Base-by-base conservation (phyloP, 768 basidiomycete species). In the Termitomyces sp. region DNA sequence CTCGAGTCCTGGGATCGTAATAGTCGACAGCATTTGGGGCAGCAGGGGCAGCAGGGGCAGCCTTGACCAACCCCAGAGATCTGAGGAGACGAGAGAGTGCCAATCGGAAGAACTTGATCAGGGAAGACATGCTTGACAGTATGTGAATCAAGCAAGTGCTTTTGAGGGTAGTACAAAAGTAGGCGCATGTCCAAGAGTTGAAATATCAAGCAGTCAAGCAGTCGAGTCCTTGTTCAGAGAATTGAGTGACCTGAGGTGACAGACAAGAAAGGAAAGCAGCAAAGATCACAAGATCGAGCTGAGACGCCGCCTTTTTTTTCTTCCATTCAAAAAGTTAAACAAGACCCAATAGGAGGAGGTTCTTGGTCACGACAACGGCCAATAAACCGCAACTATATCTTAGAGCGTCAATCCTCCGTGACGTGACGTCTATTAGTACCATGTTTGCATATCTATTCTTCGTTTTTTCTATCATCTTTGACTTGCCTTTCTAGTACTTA, bases 1-100 rank as follows among this genome's bases (percentile, higher is more conserved):
- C 67, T 5, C 13, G 39, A 9, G 12, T 24, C 36, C 60, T 62
- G 24, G 69, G 69, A 52, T 68, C 62, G 42, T 65, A 64, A 51
- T 63, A 67, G 26, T 66, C 63, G 9, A 68, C 60, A 30, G 40
- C 54, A 22, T 40, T 32, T 16, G 46, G 30, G 42, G 51, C 18
- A 27, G 45, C 37, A 39, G 45, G 52, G 27, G n/a, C 20, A 27
- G 30, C 22, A 24, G 36, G 45, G 24, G 39, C 5, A 36, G 36
- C 4, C 18, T 34, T 27, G 39, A 22, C 52, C 32, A 53, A 22
- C 13, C 52, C 52, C 36, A 53, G 20, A 34, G 24, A 37, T 36
- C 9, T 54, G 36, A 58, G 33, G 7, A 58, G 24, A 13, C 45
- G 51, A 46, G 57, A 58, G 10, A 53, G 4, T 18, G 18, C 26